Evolutionary conservation across 768 basidiomycete genomes (phyloP), one percentile per base, ranked within the genome.

Genomic region (Lactarius tabidus): DNA sequence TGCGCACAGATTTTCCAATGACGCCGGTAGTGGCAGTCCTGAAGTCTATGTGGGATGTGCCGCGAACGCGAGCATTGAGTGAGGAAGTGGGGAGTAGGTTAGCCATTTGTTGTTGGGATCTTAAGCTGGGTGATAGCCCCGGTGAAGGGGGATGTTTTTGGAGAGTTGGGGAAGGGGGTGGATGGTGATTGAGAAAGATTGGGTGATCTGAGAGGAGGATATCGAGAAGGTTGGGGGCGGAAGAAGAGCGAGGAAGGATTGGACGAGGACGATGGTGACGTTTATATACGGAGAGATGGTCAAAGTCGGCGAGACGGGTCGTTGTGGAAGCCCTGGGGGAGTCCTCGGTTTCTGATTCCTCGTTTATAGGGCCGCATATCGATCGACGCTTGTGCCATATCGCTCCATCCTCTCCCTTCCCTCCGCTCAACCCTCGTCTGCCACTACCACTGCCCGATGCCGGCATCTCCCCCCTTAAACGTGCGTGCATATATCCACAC

Each of bases 1-100:
- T 97, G 81, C 94, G 88, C 96, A 98, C 98, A 62, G 94, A 83
- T 81, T 97, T 98, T 86, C 84, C 82, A 20, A 81, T 80, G 63
- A 84, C 80, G 65, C 81, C 81, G 14, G 82, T 84, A 43, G 79
- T 95, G 69, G 96, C 96, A n/a, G 93, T 95, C 82, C 95, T 95
- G 86, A 96, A 96, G 79, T 98, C 91, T 80, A 92, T 88, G 76
- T 92, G 89, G 70, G 84, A 86, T 61, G 86, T 85, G 70, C 90
- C 90, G 65, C 90, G 86, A 61, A 83, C 84, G 67, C 90, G 87
- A 73, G 85, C 81, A 70, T 82, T 85, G 84, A 89, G 80, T 64
- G 88, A 60, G 87, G 88, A 75, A 86, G 80, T 28, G n/a, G n/a
- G n/a, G n/a, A n/a, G n/a, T 80, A 80, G 76, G 45, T 70, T 70